Evolutionary conservation across 129 eudicot genomes (phyloP).

Genomic region (Arctium minus): DNA sequence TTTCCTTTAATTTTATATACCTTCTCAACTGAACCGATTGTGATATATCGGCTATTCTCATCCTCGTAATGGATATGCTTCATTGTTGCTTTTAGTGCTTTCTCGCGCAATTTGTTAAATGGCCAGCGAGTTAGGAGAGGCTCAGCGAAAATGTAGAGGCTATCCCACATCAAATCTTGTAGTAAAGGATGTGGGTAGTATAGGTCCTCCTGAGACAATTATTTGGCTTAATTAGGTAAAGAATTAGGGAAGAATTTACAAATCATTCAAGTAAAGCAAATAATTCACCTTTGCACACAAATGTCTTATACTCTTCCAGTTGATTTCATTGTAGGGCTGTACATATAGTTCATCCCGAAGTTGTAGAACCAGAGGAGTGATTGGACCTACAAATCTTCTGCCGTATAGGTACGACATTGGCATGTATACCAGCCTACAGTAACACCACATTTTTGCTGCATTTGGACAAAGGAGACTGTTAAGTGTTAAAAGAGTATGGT

Average conservation of each 20-base stretch:
- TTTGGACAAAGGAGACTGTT: not conserved
- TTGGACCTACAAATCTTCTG: conserved; percentile 55
- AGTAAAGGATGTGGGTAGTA: conserved; percentile 67
- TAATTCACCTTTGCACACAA: conserved; percentile 47
- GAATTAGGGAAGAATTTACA: not conserved
- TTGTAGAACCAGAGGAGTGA: conserved; percentile 50
- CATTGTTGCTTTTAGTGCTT: conserved; percentile 56
- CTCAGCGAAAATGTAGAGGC: conserved; percentile 43
- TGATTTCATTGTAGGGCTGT: conserved; percentile 45
- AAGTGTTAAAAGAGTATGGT: not conserved
- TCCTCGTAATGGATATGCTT: conserved; percentile 77
- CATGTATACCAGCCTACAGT: conserved; percentile 64
- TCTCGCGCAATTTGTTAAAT: conserved; percentile 47
- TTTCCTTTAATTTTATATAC: conserved; percentile 7
- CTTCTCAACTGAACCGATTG: conserved; percentile 69
- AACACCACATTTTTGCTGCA: conserved; percentile 80
- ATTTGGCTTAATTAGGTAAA: not conserved
- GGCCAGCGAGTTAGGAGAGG: conserved; percentile 78
- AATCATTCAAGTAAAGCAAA: not conserved
- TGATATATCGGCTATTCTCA: conserved; percentile 59
- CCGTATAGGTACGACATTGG: conserved; percentile 62
- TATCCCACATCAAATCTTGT: conserved; percentile 77
- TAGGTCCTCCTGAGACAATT: conserved; percentile 54
- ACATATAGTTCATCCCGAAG: conserved; percentile 51
- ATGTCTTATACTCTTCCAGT: conserved; percentile 50